Percentiles rank a stretch among this genome's conserved stretches.
Evolutionary conservation across 2,329 filamentous ascomycete genomes (phyloP).

Genomic region (Aurifilum marmelostoma): DNA sequence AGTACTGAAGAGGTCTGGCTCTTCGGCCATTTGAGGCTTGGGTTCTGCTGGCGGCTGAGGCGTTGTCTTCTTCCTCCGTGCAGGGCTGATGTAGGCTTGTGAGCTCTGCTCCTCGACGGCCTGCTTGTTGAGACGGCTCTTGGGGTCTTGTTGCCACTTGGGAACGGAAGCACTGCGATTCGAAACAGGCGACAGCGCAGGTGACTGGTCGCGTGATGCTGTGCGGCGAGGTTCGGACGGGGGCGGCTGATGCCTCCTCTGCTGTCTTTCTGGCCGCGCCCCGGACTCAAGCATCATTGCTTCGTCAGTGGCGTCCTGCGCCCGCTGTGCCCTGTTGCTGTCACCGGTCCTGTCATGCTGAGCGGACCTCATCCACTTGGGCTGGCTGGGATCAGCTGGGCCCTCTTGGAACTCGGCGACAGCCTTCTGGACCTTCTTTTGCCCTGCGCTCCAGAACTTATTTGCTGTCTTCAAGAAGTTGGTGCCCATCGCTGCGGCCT

Average conservation of each 20-base stretch:
- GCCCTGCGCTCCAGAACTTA: slow-evolving; percentile 90
- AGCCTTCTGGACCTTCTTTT: slow-evolving; percentile 90
- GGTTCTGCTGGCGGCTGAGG: slow-evolving; percentile 49
- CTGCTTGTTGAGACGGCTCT: slow-evolving; percentile 70
- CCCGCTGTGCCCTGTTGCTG: slow-evolving; percentile 37
- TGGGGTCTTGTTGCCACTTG: slow-evolving; percentile 65
- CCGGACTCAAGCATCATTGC: slow-evolving; percentile 79
- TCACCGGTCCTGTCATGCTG: slow-evolving; percentile 48
- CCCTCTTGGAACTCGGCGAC: slow-evolving; percentile 80
- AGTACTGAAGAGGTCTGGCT: slow-evolving; percentile 65
- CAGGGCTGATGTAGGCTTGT: slow-evolving; percentile 86
- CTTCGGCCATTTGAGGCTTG: slow-evolving; percentile 44
- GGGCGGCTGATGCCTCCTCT: slow-evolving; percentile 38
- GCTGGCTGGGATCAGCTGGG: slow-evolving; percentile 76
- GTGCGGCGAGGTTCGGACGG: slow-evolving; percentile 36
- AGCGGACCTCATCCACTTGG: slow-evolving; percentile 92
- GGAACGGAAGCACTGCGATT: slow-evolving; percentile 52
- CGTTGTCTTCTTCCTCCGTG: slow-evolving; percentile 72
- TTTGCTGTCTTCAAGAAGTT: slow-evolving; percentile 93
- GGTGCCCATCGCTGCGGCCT: slow-evolving; percentile 79
- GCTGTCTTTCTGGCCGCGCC: slow-evolving; percentile 53
- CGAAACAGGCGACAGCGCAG: slow-evolving; percentile 49
- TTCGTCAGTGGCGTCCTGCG: slow-evolving; percentile 64
- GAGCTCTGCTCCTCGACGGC: slow-evolving; percentile 78
- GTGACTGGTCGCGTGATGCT: slow-evolving; percentile 52